Conservation (phyloP, 495 filamentous ascomycete genomes). For the Podospora bellae-mahoneyi region DNA sequence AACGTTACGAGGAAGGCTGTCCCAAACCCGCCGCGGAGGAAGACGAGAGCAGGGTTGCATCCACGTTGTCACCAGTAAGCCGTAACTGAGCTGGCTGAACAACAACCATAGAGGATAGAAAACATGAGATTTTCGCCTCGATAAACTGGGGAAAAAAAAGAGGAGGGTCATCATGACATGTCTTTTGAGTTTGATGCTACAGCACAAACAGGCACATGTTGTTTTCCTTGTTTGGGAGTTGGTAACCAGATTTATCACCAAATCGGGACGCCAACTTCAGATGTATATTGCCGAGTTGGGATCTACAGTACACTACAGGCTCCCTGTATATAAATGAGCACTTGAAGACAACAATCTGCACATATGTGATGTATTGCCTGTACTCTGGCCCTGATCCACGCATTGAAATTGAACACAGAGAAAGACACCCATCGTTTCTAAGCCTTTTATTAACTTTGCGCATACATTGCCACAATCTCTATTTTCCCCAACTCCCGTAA, state of each 20-base stretch:
- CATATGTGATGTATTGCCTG: background rate
- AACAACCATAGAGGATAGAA: background rate
- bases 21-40: background rate
- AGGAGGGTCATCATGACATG: background rate
- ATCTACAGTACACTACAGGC: conserved; percentile 6
- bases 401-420: too few species aligned
- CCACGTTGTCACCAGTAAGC: background rate
- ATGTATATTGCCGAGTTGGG: conserved; percentile 6
- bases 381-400: too few species aligned
- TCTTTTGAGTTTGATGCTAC: background rate
- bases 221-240: background rate
- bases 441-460: background rate
- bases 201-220: background rate
- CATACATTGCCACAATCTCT: background rate
- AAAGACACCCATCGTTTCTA: background rate
- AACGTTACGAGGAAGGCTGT: background rate
- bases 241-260: background rate
- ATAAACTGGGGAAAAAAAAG: background rate
- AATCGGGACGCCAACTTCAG: background rate
- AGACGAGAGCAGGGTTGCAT: background rate
- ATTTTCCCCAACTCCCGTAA: background rate
- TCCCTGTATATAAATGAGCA: conserved; percentile 2
- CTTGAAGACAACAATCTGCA: background rate
- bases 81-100: background rate
- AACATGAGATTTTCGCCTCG: background rate